Base-by-base conservation (phyloP, 1,139 yeast species). In the Meyerozyma sp. region DNA sequence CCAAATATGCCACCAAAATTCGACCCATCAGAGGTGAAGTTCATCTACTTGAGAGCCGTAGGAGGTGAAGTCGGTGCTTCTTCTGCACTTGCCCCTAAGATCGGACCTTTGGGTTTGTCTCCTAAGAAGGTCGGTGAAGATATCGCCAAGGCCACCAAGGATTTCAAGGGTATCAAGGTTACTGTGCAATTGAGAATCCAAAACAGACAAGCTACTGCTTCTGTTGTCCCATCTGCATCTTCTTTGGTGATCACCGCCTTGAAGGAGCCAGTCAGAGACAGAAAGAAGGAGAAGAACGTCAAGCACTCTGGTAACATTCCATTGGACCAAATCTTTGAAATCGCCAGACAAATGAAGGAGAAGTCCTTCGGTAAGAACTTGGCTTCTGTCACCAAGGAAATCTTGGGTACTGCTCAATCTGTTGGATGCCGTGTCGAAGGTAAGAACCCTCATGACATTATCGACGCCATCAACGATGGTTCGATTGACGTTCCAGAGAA, bases 51-150 rank as follows among this genome's bases (percentile, higher is more conserved):
- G 77, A 89, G 98, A 87, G 98, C 98, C 77, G 95, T 91, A 63
- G 99, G 98, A 86, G 98, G 99, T 83, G 99, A 93, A 83, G 95
- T 94, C 67, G 98, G 98, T 82, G 96, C 98, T 69, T 91, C 98
- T 56, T 88, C 98, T 60, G 96, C 98, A 59, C 87, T 94, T 69
- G 98, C 98, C 65, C 98, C 98, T 73, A 93, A 93, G 90, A 93
- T 93, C 71, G 99, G 99, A 87, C 99, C 99, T 65, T 89, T 93
- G 72, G 99, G 99, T 90, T 84, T 93, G 68, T 91, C 98, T 55
- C 98, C 98, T 82, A 93, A 93, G 95, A 93, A 93, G 87, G 97
- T 94, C 70, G 99, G 99, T 89, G 99, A 93, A 79, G 98, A 93
- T 75, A 93, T 93, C 67, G 98, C 98, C 77, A 94, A 94, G 86